These are phyloP conservation scores for Talaromyces sp. DNA, from an alignment of 2,329 filamentous ascomycete genomes.

Conservation along the genomic window DNA sequence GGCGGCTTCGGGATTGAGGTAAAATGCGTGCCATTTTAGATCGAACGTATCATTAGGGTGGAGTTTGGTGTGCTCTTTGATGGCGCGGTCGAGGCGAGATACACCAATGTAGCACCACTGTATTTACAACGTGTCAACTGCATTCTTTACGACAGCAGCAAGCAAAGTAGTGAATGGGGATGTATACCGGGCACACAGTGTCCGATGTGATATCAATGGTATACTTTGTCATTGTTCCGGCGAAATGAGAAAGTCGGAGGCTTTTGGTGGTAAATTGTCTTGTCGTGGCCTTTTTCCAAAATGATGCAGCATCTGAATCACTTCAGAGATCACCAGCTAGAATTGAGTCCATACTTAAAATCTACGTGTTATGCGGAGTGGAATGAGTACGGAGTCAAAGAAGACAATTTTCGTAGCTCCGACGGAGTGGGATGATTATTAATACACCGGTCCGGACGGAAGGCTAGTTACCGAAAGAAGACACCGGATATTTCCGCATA, in stretches of 20 bases:
- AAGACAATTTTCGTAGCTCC: not conserved
- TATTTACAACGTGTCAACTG: not conserved
- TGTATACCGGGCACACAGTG: slow-evolving; percentile 62
- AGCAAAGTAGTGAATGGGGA: not conserved
- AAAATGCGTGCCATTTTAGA: slow-evolving; percentile 74
- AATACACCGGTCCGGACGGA: not conserved
- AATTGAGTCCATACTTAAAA: not conserved
- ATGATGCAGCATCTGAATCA: not conserved
- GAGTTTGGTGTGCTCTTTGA: slow-evolving; percentile 60
- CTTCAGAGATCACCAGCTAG: not conserved
- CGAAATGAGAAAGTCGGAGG: not conserved
- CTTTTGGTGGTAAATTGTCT: not conserved
- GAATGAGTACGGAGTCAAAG: not conserved
- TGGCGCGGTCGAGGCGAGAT: slow-evolving; percentile 68
- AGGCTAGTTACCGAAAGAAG: not conserved
- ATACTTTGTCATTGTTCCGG: slow-evolving; percentile 63
- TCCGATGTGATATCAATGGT: slow-evolving; percentile 76
- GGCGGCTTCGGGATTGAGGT: slow-evolving; percentile 66
- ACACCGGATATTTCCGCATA: not conserved
- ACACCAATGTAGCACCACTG: slow-evolving; percentile 73
- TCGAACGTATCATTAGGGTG: slow-evolving; percentile 68
- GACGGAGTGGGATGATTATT: slow-evolving; percentile 5
- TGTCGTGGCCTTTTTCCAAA: not conserved
- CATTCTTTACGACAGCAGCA: not conserved
- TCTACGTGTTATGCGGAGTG: not conserved